Evolutionary conservation across 352 stramenopile genomes (phyloP), one percentile per base, ranked within the genome.

Genomic region (Globisporangium cylindrosporum): DNA sequence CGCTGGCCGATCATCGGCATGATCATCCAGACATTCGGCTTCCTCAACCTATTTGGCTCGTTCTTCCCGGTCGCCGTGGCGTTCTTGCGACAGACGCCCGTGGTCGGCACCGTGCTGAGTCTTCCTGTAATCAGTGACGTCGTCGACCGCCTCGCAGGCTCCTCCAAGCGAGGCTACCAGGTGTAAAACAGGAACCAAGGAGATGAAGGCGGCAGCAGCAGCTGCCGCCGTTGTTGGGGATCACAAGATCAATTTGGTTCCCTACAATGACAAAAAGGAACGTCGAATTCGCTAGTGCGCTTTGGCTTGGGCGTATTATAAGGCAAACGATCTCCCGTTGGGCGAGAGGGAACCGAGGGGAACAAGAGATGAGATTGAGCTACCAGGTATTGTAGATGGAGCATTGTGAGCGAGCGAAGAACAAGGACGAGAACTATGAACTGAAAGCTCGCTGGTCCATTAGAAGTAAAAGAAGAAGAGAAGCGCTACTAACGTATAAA

Each of bases 1-100:
- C 86, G 95, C 64, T 98, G 89, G 76, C 91, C 92, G 36, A 86
- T 98, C 65, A 78, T 98, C 59, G 95, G 95, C 59, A 98, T 98
- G 93, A 76, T 97, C 48, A 82, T 93, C 58, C 95, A 98, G 75
- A 79, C 90, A 4, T 98, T 98, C 70, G 95, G 95, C 66, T 94
- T 98, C 65, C 77, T 98, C 14, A 98, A 98, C 80, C 78, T 98
- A 43, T 98, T 98, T 79, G 95, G 95, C 69, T 97, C 97, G 64
- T 98, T 98, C 74, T 98, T 98, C 75, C 94, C 95, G 1, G 97
- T 98, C 68, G 94, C 93, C 0, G 90, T 97, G 36, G 90, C 93
- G 36, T 97, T 97, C 70, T 79, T 98, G 77, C 89, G 91, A 27
- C 90, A 98, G 75, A 97, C 91, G 56, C 95, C 95, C 1, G 87